These are phyloP conservation scores for Coemansia sp. DNA, from an alignment of 192 early-diverging fungal species.

Conservation along the genomic window DNA sequence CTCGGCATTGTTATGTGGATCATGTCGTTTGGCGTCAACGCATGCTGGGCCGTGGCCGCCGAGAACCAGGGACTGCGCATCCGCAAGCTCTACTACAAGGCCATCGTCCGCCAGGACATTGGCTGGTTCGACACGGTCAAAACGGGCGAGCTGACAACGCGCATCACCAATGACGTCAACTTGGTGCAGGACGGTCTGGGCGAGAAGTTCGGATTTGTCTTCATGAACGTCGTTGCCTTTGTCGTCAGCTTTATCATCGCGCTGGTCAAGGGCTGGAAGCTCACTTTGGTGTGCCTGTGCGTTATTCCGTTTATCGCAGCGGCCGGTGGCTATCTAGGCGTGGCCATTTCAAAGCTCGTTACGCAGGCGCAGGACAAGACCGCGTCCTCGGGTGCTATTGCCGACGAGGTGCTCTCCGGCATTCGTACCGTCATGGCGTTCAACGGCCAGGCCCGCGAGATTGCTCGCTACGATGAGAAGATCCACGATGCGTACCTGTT, in stretches of 20 bases:
- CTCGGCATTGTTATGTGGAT: slow-evolving; percentile 43
- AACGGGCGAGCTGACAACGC: slow-evolving; percentile 81
- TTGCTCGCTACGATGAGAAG: slow-evolving; percentile 59
- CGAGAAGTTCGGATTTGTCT: slow-evolving; percentile 75
- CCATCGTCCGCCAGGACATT: slow-evolving; percentile 87
- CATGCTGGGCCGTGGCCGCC: slow-evolving; percentile 48
- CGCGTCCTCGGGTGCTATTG: slow-evolving; percentile 78
- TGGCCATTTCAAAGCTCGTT: slow-evolving; percentile 44
- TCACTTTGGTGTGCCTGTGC: slow-evolving; percentile 76
- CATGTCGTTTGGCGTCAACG: slow-evolving; percentile 35
- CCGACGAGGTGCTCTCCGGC: slow-evolving; percentile 75
- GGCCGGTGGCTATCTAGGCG: slow-evolving; percentile 50
- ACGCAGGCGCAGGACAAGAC: slow-evolving; percentile 63
- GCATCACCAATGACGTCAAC: slow-evolving; percentile 81
- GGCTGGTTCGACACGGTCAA: slow-evolving; percentile 79
- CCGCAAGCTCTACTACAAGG: slow-evolving; percentile 70
- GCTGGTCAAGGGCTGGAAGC: slow-evolving; percentile 76
- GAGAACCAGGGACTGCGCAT: slow-evolving; percentile 75
- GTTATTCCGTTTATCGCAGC: slow-evolving; percentile 70
- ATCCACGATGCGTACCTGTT: slow-evolving; percentile 63
- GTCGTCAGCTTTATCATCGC: slow-evolving; percentile 74
- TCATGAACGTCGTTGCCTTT: slow-evolving; percentile 66
- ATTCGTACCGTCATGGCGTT: slow-evolving; percentile 87
- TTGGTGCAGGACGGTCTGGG: slow-evolving; percentile 84
- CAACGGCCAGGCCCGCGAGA: slow-evolving; percentile 70